A percentile compares a stretch with the other conserved stretches of the same genome.
These are phyloP conservation scores for Scheffersomyces ergatensis DNA, from an alignment of 805 yeast genomes.

Conservation along the genomic window DNA sequence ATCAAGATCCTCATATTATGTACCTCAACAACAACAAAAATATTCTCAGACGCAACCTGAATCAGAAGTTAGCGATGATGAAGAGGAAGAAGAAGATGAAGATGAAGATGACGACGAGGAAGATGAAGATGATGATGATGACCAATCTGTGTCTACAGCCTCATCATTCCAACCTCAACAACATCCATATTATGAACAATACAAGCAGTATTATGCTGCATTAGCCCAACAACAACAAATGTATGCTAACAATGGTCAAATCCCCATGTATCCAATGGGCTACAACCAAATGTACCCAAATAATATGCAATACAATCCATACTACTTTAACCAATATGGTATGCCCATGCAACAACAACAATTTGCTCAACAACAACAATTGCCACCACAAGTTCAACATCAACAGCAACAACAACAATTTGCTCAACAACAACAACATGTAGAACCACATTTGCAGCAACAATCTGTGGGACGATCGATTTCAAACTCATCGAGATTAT, in stretches of 20 bases:
- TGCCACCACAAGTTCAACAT: constrained; percentile 3
- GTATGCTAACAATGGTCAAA: background rate
- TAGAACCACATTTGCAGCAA: no score
- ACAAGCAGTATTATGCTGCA: constrained; percentile 35
- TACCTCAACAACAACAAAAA: background rate
- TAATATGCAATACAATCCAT: background rate
- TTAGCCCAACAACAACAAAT: constrained; percentile 18
- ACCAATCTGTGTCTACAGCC: constrained; percentile 5
- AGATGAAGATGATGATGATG: constrained; percentile 8
- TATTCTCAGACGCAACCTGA: constrained; percentile 8
- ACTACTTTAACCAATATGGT: background rate
- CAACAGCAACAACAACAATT: constrained; percentile 4
- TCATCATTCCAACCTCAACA: constrained; percentile 10
- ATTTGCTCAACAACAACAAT: background rate
- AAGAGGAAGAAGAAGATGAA: constrained; percentile 9
- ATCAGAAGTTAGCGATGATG: constrained; percentile 9
- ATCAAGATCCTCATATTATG: background rate
- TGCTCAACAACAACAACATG: constrained; percentile 8
- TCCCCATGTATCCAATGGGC: constrained; percentile 8
- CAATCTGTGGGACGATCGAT: background rate
- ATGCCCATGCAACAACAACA: background rate
- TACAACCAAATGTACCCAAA: background rate
- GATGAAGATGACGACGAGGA: constrained; percentile 10
- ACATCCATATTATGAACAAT: constrained; percentile 34
- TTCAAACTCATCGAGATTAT: background rate